phyloP scores from a whole-genome alignment of 306 rosid genomes.

The Pterocarpus santalinus region DNA sequence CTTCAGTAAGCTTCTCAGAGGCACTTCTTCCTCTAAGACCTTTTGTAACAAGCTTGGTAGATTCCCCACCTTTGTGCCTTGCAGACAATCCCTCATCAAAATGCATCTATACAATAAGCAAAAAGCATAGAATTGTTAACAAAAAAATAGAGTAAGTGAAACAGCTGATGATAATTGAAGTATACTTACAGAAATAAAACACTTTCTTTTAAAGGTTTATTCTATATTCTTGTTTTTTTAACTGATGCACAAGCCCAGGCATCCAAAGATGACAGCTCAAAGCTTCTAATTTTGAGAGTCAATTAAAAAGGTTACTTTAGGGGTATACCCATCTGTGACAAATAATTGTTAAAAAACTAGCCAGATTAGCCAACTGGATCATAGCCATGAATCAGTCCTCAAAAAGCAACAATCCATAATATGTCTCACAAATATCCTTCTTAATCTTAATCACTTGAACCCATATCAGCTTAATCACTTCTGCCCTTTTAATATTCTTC shows the following conservation, averaged over 20 bases:
- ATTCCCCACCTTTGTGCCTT: slow-evolving; percentile 82
- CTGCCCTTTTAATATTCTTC: slow-evolving; percentile 10
- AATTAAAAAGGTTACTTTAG: slow-evolving; percentile 16
- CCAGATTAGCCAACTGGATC: slow-evolving; percentile 19
- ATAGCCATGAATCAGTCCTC: slow-evolving; percentile 31
- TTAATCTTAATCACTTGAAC: slow-evolving; percentile 5
- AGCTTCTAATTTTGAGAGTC: slow-evolving; percentile 4
- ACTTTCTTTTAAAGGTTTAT: not conserved
- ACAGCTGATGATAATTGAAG: slow-evolving; percentile 28
- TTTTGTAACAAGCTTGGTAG: slow-evolving; percentile 84
- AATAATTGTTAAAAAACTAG: not conserved
- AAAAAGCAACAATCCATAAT: not conserved
- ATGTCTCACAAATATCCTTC: slow-evolving; percentile 21
- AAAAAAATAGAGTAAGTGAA: slow-evolving; percentile 16
- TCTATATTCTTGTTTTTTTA: not conserved
- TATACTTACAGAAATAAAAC: not conserved
- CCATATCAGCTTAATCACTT: slow-evolving; percentile 6
- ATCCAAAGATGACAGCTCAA: slow-evolving; percentile 2
- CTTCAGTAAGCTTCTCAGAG: slow-evolving; percentile 87
- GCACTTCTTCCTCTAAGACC: slow-evolving; percentile 86
- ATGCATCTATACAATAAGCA: slow-evolving; percentile 72
- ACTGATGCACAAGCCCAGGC: slow-evolving; percentile 4
- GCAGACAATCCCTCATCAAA: slow-evolving; percentile 96
- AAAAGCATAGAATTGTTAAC: slow-evolving; percentile 28
- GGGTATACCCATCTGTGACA: not conserved